Base-by-base conservation (phyloP, 441 rosid genomes). In the Breynia disticha region DNA sequence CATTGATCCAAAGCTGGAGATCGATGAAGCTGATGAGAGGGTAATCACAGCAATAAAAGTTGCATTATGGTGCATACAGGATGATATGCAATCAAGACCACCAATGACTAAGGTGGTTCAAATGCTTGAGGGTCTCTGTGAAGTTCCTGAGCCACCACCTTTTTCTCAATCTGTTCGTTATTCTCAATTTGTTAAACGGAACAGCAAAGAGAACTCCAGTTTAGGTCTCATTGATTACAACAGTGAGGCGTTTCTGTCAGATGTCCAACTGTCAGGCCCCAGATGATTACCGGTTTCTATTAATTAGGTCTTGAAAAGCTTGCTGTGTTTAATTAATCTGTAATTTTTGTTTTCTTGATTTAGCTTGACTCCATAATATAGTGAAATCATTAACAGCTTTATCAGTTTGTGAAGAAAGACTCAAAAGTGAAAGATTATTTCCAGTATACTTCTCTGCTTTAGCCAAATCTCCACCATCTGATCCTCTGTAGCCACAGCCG, bases 21-120 rank as follows among this genome's bases (percentile, higher is more conserved):
- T 71, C 1, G 79, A 66, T 46, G 73, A 60, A 20, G 42, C 55
- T 1, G 82, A 81, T 19, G 78, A 70, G 50, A 67, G 72, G 32
- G 72, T 81, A 46, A 19, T 49, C 11, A 69, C 73, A 0, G 79
- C 93, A 4, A 71, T 81, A 46, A 86, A 75, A 72, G 80, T 85
- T 19, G 95, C 97, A n/a, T 74, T 88, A 60, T 85, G 97, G 90
- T 88, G 95, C 64, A 75, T 88, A 68, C 95, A 88, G 57, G 95
- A 88, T 68, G 91, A 85, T 19, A 86, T 86, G 91, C 60, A 57
- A 39, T 19, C 69, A 43, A 78, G 95, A 66, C 97, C 97, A 9
- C 61, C 91, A 15, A 88, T 85, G 97, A 70, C 72, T 19, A 86
- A 66, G 71, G 97, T 86, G 16, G 86, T 80, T 44, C 95, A 88